A percentile compares a stretch with the other conserved stretches of the same genome.
phyloP scores from a whole-genome alignment of 2,329 filamentous ascomycete species.

The Diaporthe destruens region DNA sequence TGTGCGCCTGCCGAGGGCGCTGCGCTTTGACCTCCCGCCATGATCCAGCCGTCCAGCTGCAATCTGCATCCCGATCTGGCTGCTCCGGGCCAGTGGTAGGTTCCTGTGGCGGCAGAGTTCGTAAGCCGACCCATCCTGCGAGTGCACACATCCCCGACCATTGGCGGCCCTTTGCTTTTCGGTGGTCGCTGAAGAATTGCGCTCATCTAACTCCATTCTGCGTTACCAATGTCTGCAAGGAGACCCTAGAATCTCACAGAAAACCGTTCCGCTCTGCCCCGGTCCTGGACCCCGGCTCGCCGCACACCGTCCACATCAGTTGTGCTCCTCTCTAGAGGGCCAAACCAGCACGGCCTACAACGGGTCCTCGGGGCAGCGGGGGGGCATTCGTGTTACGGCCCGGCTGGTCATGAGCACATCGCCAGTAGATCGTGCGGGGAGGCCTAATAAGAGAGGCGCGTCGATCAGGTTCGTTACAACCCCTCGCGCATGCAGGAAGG shows the following conservation, averaged over 20 bases:
- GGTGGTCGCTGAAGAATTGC: constrained; percentile 28
- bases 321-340: neutral
- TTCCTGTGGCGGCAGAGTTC: constrained; percentile 12
- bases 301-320: constrained; percentile 1
- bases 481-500: neutral
- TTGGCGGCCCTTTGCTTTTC: constrained; percentile 14
- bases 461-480: constrained; percentile 23
- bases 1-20: constrained; percentile 25
- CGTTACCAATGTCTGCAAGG: neutral
- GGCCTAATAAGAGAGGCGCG: constrained; percentile 5
- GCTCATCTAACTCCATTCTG: constrained; percentile 27
- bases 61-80: constrained; percentile 4
- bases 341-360: neutral
- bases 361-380: neutral
- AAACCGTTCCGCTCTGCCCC: neutral
- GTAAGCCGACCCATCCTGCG: constrained; percentile 22
- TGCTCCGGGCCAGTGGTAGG: neutral
- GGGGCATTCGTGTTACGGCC: neutral
- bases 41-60: constrained; percentile 13
- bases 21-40: constrained; percentile 35
- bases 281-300: constrained; percentile 3
- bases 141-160: constrained; percentile 17
- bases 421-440: constrained; percentile 28
- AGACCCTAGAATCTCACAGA: constrained; percentile 1
- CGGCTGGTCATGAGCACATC: constrained; percentile 8